phyloP scores from a whole-genome alignment of 208 protist genomes.

The Leptomonas seymouri region DNA sequence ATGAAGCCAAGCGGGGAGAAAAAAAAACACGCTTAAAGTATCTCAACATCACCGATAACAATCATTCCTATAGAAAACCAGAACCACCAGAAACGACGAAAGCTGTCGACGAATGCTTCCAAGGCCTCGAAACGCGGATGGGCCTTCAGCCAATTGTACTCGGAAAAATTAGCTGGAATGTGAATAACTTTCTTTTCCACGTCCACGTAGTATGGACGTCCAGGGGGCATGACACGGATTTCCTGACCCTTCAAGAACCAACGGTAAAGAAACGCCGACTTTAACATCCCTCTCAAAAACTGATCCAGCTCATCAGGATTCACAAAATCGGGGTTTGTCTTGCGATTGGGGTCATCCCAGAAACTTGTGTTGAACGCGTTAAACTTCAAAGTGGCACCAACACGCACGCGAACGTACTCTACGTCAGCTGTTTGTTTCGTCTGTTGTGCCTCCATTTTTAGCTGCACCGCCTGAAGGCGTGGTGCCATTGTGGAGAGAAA shows the following conservation, averaged over 20 bases:
- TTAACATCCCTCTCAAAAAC: slow-evolving; percentile 71
- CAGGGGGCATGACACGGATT: slow-evolving; percentile 72
- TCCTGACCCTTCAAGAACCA: slow-evolving; percentile 84
- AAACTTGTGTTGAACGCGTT: slow-evolving; percentile 82
- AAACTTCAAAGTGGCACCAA: slow-evolving; percentile 75
- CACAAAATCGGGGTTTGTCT: slow-evolving; percentile 65
- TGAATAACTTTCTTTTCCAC: slow-evolving; percentile 76
- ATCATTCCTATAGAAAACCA: slow-evolving; percentile 83
- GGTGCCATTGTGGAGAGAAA: slow-evolving; percentile 87
- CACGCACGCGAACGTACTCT: slow-evolving; percentile 75
- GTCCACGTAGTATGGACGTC: slow-evolving; percentile 72
- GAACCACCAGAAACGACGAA: slow-evolving; percentile 82
- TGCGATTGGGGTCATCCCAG: slow-evolving; percentile 80
- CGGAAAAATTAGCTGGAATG: slow-evolving; percentile 86
- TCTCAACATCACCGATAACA: slow-evolving; percentile 82
- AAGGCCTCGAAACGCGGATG: slow-evolving; percentile 67
- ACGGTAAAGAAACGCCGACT: slow-evolving; percentile 78
- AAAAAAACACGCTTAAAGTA: slow-evolving; percentile 30
- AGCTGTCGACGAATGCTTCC: slow-evolving; percentile 56
- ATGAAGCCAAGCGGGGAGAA: background rate
- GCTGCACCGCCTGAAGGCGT: slow-evolving; percentile 88
- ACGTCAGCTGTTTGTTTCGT: slow-evolving; percentile 58
- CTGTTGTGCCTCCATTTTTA: slow-evolving; percentile 89
- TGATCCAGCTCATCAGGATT: slow-evolving; percentile 75
- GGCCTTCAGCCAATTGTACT: slow-evolving; percentile 82